Evolutionary conservation across 2,329 filamentous ascomycete genomes (phyloP), one percentile per base, ranked within the genome.

Genomic region (Neonectria punicea): DNA sequence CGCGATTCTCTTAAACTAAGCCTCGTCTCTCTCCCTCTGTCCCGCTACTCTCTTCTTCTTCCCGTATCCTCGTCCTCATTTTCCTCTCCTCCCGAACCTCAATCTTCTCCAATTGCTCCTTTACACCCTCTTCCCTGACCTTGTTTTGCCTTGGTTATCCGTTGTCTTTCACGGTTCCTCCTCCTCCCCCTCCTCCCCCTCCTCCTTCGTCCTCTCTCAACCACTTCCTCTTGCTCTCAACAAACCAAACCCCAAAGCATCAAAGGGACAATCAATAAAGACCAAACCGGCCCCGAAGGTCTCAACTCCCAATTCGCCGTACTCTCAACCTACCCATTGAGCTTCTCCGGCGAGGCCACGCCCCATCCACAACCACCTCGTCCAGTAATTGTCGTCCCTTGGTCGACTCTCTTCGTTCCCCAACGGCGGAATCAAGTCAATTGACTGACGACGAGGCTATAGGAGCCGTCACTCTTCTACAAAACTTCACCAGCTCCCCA

Each of bases 51-150:
- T 54, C 20, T n/a, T 25, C 36, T 22, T 30, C 22, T 28, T 18
- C 53, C 28, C 18, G 18, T 43, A 11, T 47, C 50, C 25, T 39
- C 55, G 14, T 51, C 58, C 25, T 22, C 22, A n/a, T 28, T 14
- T 34, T 10, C n/a, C 54, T 58, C 20, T 47, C 58, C 54, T 44
- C 30, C 22, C 18, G 20, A 20, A 47, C 62, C 57, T 58, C 22
- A 32, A 20, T 18, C 54, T 34, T 51, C 32, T 20, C 47, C 55
- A 34, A 53, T 47, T 16, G 36, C 41, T 56, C 41, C 20, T 56
- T 16, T 22, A 56, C 18, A 56, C 53, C 41, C 6, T 56, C 41
- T 11, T 46, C n/a, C 41, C 8, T 46, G 8, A 20, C 30, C 28
- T 44, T 13, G 25, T 28, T 56, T 32, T 28, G 18, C 6, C 25